Evolutionary conservation across 768 basidiomycete genomes (phyloP).

Genomic region (Rhodotorula babjevae): DNA sequence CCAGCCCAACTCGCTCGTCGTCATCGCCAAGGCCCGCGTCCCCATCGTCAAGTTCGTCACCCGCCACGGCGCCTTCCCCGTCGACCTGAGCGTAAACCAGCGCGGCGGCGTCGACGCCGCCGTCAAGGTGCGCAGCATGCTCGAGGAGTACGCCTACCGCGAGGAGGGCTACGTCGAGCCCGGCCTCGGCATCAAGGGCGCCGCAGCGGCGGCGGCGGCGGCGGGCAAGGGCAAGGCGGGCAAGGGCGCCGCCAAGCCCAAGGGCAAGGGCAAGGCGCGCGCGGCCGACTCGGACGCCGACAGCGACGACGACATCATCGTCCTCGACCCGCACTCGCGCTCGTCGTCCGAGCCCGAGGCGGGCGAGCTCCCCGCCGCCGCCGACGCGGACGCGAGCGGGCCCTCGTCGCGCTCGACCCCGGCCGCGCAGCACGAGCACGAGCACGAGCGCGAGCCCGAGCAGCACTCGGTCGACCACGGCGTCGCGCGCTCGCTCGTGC

Average conservation of each 20-base stretch:
- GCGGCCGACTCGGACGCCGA: background rate
- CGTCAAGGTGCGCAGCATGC: conserved; percentile 71
- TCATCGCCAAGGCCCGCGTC: conserved; percentile 89
- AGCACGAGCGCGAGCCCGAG: background rate
- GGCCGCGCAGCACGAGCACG: background rate
- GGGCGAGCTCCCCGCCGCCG: background rate
- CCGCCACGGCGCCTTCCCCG: conserved; percentile 64
- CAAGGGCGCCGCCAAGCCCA: no score
- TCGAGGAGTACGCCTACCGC: conserved; percentile 51
- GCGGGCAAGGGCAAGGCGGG: conserved; percentile 1
- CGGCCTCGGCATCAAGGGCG: conserved; percentile 47
- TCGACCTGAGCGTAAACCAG: conserved; percentile 93
- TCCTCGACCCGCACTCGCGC: background rate
- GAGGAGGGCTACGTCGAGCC: conserved; percentile 37
- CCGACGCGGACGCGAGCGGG: no score
- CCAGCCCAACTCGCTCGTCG: conserved; percentile 59
- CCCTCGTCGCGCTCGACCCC: no score
- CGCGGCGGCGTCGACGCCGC: conserved; percentile 74
- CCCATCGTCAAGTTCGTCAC: conserved; percentile 96
- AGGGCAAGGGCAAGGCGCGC: background rate
- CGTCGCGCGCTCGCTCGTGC: conserved; percentile 55
- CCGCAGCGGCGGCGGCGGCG: no score
- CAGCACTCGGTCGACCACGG: conserved; percentile 33
- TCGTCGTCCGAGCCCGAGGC: background rate
- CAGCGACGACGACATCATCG: background rate